Conservation (phyloP, 2,329 filamentous ascomycete species). For the Orbilia blumenaviensis region DNA sequence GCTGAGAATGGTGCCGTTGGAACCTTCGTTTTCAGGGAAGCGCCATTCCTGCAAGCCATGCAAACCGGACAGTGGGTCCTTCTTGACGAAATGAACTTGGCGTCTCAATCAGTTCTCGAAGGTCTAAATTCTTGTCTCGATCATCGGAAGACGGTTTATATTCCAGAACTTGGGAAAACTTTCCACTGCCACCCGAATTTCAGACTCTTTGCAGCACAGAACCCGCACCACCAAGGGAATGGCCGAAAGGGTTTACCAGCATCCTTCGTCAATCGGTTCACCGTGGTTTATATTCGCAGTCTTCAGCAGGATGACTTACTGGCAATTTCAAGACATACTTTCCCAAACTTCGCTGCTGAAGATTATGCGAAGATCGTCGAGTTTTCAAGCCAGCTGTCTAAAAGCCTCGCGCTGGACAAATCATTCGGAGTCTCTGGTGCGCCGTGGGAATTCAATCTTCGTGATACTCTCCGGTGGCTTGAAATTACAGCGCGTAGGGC, state of each 20-base stretch:
- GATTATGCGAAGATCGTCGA: slow-evolving; percentile 75
- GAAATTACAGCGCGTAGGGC: slow-evolving; percentile 84
- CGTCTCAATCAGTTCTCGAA: slow-evolving; percentile 94
- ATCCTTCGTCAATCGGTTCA: slow-evolving; percentile 97
- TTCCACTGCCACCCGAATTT: slow-evolving; percentile 91
- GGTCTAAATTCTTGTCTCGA: slow-evolving; percentile 96
- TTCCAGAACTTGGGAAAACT: slow-evolving; percentile 92
- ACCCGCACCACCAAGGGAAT: slow-evolving; percentile 95
- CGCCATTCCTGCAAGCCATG: slow-evolving; percentile 95
- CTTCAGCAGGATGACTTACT: slow-evolving; percentile 83
- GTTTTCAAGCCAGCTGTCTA: slow-evolving; percentile 83
- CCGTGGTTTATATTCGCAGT: slow-evolving; percentile 94
- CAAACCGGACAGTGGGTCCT: slow-evolving; percentile 96
- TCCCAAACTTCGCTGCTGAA: slow-evolving; percentile 69
- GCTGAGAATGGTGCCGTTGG: slow-evolving; percentile 91
- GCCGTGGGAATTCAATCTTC: slow-evolving; percentile 96
- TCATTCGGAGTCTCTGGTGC: slow-evolving; percentile 70
- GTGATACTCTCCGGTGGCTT: slow-evolving; percentile 74
- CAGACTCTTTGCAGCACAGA: slow-evolving; percentile 95
- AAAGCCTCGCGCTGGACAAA: slow-evolving; percentile 69
- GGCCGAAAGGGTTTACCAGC: slow-evolving; percentile 92
- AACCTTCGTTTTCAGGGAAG: slow-evolving; percentile 93
- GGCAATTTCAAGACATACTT: slow-evolving; percentile 81
- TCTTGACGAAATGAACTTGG: slow-evolving; percentile 97
- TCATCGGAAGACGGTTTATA: slow-evolving; percentile 93